Evolutionary conservation across 352 stramenopile genomes (phyloP), one percentile per base, ranked within the genome.

Genomic region (Globisporangium polare): DNA sequence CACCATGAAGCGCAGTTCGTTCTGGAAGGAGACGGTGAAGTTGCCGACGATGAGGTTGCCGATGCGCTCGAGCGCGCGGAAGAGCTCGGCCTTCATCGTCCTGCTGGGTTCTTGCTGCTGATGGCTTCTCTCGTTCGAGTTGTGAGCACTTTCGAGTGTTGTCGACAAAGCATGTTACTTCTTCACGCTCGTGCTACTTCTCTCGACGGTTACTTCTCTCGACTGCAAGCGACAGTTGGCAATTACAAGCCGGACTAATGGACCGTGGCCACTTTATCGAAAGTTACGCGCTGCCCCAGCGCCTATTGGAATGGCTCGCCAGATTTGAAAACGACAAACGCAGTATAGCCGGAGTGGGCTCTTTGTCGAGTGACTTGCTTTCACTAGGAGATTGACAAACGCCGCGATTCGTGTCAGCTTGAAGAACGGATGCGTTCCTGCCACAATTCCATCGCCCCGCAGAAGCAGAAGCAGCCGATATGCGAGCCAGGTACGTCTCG

Each of bases 1-100:
- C 50, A 94, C 85, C 85, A 94, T 94, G 58, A 94, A 91, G 58
- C 85, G 85, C 50, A 94, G 69, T 55, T 94, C 85, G 58, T 94
- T 94, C 69, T 94, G 80, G 65, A 94, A 88, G 12, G 85, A 91
- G 31, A 79, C 81, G 0, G 76, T 81, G 61, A 94, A 94, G 76
- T 91, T 92, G 46, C 77, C 80, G 22, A 94, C 85, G 46, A 94
- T 58, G 55, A 94, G 72, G 58, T 90, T 72, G 37, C 82, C 84
- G 39, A 94, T 73, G 57, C 72, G 69, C 66, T 90, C 77, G 13
- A 92, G 58, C 51, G 65, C 79, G 31, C 74, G 75, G 63, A 79
- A 65, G 66, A 90, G 43, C 67, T 80, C 79, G 2, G 74, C 60
- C 76, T 90, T 90, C 80, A 92, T 92, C 26, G 9, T 39, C 5